Evolutionary conservation across 1,284 basidiomycete genomes (phyloP), one percentile per base, ranked within the genome.

Genomic region (Ustilago bromivora): DNA sequence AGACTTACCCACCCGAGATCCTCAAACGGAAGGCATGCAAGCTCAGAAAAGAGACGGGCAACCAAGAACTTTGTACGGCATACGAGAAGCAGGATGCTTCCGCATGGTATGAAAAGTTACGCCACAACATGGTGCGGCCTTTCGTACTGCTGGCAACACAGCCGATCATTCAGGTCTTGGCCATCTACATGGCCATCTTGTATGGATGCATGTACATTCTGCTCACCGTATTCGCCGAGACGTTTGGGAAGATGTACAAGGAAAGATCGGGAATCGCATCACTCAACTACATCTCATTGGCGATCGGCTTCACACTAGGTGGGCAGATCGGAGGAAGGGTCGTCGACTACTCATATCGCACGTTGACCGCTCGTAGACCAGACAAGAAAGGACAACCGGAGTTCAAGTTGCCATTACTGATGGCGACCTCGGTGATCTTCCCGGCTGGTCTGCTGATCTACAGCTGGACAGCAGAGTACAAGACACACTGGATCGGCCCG

Each of bases 401-500:
- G 34, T 80, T 60, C 68, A 65, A 72, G 64, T 61, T 82, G 32
- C 91, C 90, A 0, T 87, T 89, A 2, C 90, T 93, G 88, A 80
- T 92, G 28, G 88, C 90, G 0, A 91, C 90, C 0, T 88, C 89
- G 0, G 68, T 90, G 2, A 12, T 90, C 2, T 87, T 92, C 7
- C 85, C 87, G 0, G 90, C 89, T 0, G 92, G 92, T 0, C 84
- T 92, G 9, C 83, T 93, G 23, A 85, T 92, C 12, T 86, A 89
- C 1, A 92, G 92, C 13, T 93, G 92, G 92, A 88, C 89, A 0
- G 90, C 90, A 5, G 80, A 91, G 58, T 84, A 88, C 1, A 83
- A 86, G 31, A 80, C 89, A 0, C 90, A 90, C 70, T 93, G 92
- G 92, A 90, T 92, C 66, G 90, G 86, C 0, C 89, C 91, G 91